Evolutionary conservation across 495 filamentous ascomycete species (phyloP), one percentile per base, ranked within the genome.

Genomic region (Aspergillus carlsbadensis): DNA sequence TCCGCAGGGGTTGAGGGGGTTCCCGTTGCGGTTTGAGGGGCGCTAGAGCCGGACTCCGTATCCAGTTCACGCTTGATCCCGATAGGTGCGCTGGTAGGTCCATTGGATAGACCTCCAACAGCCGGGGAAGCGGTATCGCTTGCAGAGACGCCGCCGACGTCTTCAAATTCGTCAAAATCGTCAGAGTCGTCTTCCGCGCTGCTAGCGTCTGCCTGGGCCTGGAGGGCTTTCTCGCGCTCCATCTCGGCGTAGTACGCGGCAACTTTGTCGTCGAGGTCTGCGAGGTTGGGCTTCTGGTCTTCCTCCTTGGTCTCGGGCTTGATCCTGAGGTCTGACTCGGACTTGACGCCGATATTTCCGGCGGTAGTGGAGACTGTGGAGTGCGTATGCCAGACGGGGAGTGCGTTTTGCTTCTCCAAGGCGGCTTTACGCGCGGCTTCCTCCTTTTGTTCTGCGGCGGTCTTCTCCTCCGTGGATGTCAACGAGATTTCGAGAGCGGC

Each of bases 311-410:
- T 63, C 54, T 77, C 76, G 7, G 74, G 53, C 20, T 81, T 76
- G 45, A 82, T 66, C 11, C 65, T 59, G 1, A 65, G 40, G 21
- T 71, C 76, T 2, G 56, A 34, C 21, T 80, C 76, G n/a, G 34
- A 59, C 64, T 78, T 78, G 47, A 66, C 22, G 8, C 53, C 51
- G 34, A 54, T 26, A 21, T 60, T 71, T 24, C 59, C 62, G 6
- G 63, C 57, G 14, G 46, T 39, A 2, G 67, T 66, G 31, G 73
- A 71, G 33, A 99, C 89, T 2, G 93, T 96, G 42, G 86, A 91
- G 43, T 90, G 84, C 2, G 88, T 89, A 65, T 96, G 92, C 91
- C 95, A 97, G 10, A 85, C 78, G 0, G 94, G 94, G 35, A 99
- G 74, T 5, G 84, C 84, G 58, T 99, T 99, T 70, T 96, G 89